Conservation (phyloP, 2,329 filamentous ascomycete genomes). For the Cladorrhinum sp. region DNA sequence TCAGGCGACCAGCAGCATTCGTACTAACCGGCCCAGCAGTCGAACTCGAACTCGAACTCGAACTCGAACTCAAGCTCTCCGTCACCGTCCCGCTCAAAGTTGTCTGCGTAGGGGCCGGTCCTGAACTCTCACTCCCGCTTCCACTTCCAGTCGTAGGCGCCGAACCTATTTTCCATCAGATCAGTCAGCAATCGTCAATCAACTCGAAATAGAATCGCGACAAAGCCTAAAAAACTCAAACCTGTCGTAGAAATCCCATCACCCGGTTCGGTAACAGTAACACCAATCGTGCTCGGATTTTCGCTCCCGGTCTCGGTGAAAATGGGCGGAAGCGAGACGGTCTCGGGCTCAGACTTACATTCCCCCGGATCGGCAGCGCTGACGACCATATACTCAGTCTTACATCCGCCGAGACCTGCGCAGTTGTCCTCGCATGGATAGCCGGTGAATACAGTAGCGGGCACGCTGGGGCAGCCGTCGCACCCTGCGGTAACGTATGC, state of each 20-base stretch:
- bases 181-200: not conserved
- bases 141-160: too few relatives aligned
- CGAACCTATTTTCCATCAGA: not conserved
- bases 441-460: constrained; percentile 19
- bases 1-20: not conserved
- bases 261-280: not conserved
- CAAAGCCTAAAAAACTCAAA: not conserved
- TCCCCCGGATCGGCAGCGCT: not conserved
- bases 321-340: not conserved
- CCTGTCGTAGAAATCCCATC: not conserved
- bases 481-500: constrained; percentile 24
- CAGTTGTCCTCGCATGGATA: constrained; percentile 23
- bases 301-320: not conserved
- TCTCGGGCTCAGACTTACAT: not conserved
- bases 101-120: not conserved
- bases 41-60: not conserved
- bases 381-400: constrained; percentile 20
- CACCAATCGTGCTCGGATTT: not conserved
- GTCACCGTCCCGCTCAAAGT: not conserved
- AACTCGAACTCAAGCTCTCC: too few relatives aligned
- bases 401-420: constrained; percentile 18
- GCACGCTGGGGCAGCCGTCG: constrained; percentile 13
- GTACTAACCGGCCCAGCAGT: not conserved
- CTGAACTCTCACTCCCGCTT: too few relatives aligned
- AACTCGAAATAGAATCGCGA: too few relatives aligned